Base-by-base conservation (phyloP, 495 filamentous ascomycete genomes). In the Thozetella sp. region DNA sequence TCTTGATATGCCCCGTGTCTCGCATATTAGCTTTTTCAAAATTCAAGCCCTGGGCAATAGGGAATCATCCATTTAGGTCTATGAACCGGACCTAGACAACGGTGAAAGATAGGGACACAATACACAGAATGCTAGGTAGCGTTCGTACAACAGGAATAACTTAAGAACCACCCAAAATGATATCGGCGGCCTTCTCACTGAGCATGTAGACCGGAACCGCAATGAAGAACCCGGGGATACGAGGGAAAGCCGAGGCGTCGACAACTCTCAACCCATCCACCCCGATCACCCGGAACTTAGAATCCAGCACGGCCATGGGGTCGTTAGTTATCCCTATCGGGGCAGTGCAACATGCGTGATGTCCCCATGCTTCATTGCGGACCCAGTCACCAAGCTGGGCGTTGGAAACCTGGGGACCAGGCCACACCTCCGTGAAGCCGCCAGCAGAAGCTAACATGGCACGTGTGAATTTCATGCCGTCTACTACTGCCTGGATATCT, bases 261-360 rank as follows among this genome's bases (percentile, higher is more conserved):
- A 88, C 85, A 20, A 88, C 85, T 52, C 87, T 73, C 64, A 88
- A 61, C 9, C 83, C 76, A 15, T 77, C 67, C 0, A 83, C 78
- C 0, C 83, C 82, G 22, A 82, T 74, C 2, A 90, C 86, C 0
- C 82, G 67, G 61, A 88, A 86, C 60, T 80, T 74, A 1, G 72
- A 69, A 63, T 89, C 86, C 52, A 90, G 55, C 22, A 87, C 85
- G 1, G 85, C 86, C 65, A 80, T 75, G 17, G 75, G 68, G 60
- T 88, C 85, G 12, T 65, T 67, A 57, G 84, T 83, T 0, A 67
- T 62, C 4, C 86, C 86, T 58, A 88, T 90, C 15, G 84, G 68
- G 54, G 74, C 79, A 15, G 84, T 83, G 57, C 81, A 84, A 30
- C 74, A 82, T 2, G 83, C 84, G 62, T 88, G 86, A 52, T 88